Base-by-base conservation (phyloP, 106 monocot species). In the Triglochin maritima region DNA sequence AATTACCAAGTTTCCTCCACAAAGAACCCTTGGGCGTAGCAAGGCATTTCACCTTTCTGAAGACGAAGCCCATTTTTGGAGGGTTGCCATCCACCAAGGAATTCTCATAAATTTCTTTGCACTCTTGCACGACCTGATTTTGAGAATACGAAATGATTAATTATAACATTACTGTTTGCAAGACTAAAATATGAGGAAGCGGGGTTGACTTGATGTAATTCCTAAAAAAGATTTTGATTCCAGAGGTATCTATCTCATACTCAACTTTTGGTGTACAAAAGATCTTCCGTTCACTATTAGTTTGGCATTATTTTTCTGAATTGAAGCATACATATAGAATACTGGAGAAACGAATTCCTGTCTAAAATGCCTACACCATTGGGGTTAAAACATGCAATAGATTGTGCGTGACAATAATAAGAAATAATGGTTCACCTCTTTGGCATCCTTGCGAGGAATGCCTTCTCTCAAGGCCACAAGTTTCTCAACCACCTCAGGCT, bases 401-500 rank as follows among this genome's bases (percentile, higher is more conserved):
- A 29, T 29, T 29, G 29, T 29, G 29, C 29, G 0, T 29, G 1
- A 29, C 29, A 29, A 29, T 29, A 29, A 29, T 29, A 29, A 29
- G 29, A 29, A 29, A 29, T 29, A 29, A 29, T 29, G 29, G 29
- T 69, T 83, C 82, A 95, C 95, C 87, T 95, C 95, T 59, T 95
- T 95, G 14, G 90, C 95, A 82, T 95, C 95, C 56, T 95, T 95
- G 5, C 95, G 80, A 9, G 95, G 90, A 71, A 95, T 95, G 57
- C 95, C 95, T 67, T 95, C 95, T 52, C 95, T 69, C 43, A 95
- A 50, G 44, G 71, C 95, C 41, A 95, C 90, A 61, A 95, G 85
- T 69, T 90, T 95, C 66, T 95, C 95, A 51, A 95, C 95, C 58
- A 95, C 90, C 78, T 95, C 95, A 65, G 87, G 81, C 95, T 95